Conservation (phyloP, 2,329 filamentous ascomycete species). For the Cadophora sp. region DNA sequence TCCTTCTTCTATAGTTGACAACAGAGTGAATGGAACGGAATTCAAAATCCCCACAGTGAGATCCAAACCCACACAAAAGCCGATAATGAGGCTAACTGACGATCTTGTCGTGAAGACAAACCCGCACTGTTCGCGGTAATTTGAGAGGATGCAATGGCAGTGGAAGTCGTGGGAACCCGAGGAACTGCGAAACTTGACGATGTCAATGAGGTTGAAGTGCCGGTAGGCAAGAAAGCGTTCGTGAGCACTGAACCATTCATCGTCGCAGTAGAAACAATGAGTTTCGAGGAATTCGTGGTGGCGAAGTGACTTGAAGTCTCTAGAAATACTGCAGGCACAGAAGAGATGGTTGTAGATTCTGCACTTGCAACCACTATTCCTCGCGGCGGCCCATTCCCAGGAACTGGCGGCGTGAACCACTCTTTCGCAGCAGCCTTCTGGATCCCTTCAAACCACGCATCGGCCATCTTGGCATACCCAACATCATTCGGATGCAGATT, state of each 20-base stretch:
- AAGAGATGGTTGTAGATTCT: background rate
- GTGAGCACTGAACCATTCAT: background rate
- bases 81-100: background rate
- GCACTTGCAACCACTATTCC: background rate
- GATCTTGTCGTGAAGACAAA: too few species aligned
- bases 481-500: slow-evolving; percentile 28
- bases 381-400: background rate
- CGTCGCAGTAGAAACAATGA: background rate
- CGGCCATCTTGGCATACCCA: slow-evolving; percentile 29
- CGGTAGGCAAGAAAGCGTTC: too few species aligned
- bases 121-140: background rate
- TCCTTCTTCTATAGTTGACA: background rate
- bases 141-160: background rate
- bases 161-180: background rate
- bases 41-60: background rate
- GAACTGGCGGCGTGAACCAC: slow-evolving; percentile 26
- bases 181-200: background rate
- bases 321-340: background rate
- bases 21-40: background rate
- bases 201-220: background rate
- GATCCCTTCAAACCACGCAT: slow-evolving; percentile 27
- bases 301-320: background rate
- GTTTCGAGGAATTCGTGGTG: background rate
- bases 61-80: background rate
- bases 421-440: slow-evolving; percentile 18